These are phyloP conservation scores for Carex pumila DNA, from an alignment of 176 grass and related monocot genomes.

Conservation along the genomic window DNA sequence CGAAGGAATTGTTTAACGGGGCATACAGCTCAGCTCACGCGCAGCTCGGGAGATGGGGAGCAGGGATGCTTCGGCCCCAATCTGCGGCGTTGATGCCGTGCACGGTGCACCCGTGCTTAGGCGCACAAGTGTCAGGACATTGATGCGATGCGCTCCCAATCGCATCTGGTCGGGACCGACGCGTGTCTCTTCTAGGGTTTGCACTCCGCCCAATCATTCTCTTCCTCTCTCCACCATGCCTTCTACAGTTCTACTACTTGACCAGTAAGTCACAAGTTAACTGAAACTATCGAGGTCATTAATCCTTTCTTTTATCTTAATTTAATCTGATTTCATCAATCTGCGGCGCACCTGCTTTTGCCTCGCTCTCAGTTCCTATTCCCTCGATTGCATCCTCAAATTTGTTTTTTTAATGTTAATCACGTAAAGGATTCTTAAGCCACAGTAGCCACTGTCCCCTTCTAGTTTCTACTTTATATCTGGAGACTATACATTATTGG, in stretches of 20 bases:
- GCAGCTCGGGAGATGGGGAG: background rate
- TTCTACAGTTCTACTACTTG: too few relatives aligned
- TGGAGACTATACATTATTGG: background rate
- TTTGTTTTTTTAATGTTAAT: background rate
- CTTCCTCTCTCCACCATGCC: background rate
- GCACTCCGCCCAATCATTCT: background rate
- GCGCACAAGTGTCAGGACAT: slow-evolving; percentile 5
- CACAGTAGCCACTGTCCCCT: background rate
- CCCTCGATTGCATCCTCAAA: background rate
- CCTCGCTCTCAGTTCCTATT: background rate
- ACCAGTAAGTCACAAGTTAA: background rate
- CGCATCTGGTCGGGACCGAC: slow-evolving; percentile 14
- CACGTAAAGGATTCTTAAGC: background rate
- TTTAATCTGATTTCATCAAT: background rate
- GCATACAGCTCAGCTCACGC: background rate
- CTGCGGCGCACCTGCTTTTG: background rate
- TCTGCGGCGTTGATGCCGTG: background rate
- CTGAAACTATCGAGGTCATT: background rate
- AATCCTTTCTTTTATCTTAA: background rate
- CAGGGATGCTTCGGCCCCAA: background rate
- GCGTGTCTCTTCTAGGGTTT: background rate
- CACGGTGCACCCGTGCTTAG: background rate
- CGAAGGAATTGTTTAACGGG: background rate
- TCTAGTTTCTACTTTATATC: background rate
- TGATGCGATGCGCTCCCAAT: slow-evolving; percentile 10